These are phyloP conservation scores for Phytopythium montanum DNA, from an alignment of 352 stramenopile genomes.

Conservation along the genomic window DNA sequence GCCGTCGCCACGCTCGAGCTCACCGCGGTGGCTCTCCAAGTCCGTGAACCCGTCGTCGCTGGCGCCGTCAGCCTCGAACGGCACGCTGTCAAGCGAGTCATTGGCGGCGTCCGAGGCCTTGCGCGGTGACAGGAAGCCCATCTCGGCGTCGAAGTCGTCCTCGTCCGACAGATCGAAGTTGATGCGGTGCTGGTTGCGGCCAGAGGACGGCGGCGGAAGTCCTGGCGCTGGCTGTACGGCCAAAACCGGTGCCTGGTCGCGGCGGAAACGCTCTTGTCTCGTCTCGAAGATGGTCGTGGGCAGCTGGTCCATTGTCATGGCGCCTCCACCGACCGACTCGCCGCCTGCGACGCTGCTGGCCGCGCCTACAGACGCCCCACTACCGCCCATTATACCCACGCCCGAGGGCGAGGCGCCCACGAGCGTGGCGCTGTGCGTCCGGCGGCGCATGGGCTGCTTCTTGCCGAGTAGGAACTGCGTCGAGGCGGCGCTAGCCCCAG, in stretches of 20 bases:
- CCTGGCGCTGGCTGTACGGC: constrained; percentile 4
- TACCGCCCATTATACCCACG: constrained; percentile 1
- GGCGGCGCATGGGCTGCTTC: constrained; percentile 76
- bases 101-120: constrained; percentile 17
- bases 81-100: constrained; percentile 46
- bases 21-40: constrained; percentile 34
- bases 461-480: constrained; percentile 41
- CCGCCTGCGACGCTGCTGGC: constrained; percentile 20
- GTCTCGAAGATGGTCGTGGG: constrained; percentile 51
- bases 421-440: constrained; percentile 64
- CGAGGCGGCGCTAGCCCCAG: constrained; percentile 10
- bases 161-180: constrained; percentile 36
- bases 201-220: constrained; percentile 37
- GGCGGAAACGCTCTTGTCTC: constrained; percentile 13
- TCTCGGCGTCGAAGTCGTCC: constrained; percentile 48
- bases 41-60: constrained; percentile 39
- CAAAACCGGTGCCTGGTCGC: constrained; percentile 9
- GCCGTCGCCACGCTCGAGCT: not conserved
- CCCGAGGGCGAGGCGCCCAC: constrained; percentile 14
- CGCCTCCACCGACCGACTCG: not conserved
- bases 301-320: constrained; percentile 31
- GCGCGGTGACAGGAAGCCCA: constrained; percentile 37
- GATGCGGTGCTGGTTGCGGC: constrained; percentile 54
- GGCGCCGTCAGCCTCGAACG: constrained; percentile 39
- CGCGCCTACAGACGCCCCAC: constrained; percentile 23